Evolutionary conservation across 2,329 filamentous ascomycete genomes (phyloP).

Genomic region (Trichocomaceae sp.): DNA sequence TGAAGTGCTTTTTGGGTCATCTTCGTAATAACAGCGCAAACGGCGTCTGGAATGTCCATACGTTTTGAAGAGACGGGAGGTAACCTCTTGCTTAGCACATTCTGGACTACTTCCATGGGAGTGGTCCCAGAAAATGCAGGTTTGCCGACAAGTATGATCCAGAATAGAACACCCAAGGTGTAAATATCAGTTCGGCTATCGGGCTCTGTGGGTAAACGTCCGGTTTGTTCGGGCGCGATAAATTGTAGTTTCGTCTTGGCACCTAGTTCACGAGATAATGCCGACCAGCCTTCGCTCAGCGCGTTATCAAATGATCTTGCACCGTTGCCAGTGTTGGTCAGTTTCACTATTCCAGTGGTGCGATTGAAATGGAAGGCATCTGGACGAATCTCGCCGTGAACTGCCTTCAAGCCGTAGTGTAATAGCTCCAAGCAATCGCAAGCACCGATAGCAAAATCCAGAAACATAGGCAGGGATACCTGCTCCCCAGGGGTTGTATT

Average conservation of each 20-base stretch:
- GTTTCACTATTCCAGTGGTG: slow-evolving; percentile 64
- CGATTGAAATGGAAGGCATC: slow-evolving; percentile 85
- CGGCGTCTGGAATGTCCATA: slow-evolving; percentile 74
- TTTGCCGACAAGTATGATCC: slow-evolving; percentile 72
- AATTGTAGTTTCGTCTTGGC: slow-evolving; percentile 85
- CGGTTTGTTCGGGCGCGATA: slow-evolving; percentile 91
- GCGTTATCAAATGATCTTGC: slow-evolving; percentile 85
- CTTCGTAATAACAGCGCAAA: slow-evolving; percentile 78
- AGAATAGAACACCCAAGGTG: slow-evolving; percentile 81
- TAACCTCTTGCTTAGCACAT: slow-evolving; percentile 72
- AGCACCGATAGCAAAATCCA: slow-evolving; percentile 87
- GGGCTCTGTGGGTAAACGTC: slow-evolving; percentile 83
- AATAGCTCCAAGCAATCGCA: slow-evolving; percentile 79
- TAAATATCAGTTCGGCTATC: slow-evolving; percentile 92
- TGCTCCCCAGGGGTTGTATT: slow-evolving; percentile 49
- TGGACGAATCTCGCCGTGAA: slow-evolving; percentile 84
- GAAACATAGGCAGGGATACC: slow-evolving; percentile 67
- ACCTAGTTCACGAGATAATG: slow-evolving; percentile 72
- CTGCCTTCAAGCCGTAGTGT: slow-evolving; percentile 79
- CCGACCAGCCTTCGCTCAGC: slow-evolving; percentile 79
- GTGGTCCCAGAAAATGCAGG: slow-evolving; percentile 72
- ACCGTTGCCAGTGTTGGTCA: slow-evolving; percentile 81
- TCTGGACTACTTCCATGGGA: slow-evolving; percentile 86
- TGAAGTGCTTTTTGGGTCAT: slow-evolving; percentile 85
- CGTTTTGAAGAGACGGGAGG: slow-evolving; percentile 69